Evolutionary conservation across 176 grass and related monocot genomes (phyloP), one percentile per base, ranked within the genome.

Genomic region (Avena sativa): DNA sequence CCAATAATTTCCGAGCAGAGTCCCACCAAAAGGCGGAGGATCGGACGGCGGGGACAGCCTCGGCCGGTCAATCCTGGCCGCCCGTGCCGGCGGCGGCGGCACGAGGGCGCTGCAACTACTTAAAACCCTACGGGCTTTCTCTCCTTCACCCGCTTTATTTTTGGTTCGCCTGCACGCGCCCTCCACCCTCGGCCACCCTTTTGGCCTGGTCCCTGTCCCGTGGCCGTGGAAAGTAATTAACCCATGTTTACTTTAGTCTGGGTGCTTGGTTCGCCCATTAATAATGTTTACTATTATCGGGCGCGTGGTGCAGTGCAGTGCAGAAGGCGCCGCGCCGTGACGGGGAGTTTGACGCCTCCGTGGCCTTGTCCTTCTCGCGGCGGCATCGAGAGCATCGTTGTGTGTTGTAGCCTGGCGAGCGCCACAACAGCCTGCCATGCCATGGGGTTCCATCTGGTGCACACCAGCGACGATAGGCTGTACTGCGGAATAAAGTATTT

Each of bases 41-140:
- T 89, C 81, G n/a, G 32, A 74, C 67, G 81, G 74, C n/a, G 65
- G 11, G 1, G 14, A 0, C 9, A 5, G 67, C 7, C 61, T 40
- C 7, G n/a, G 19, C 16, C 6, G 21, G 71, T 49, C 86, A 71
- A 86, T 91, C 90, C 6, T 2, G 77, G 23, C 86, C 86, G 63
- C 66, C 55, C 60, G 77, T 62, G 81, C n/a, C 65, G 89, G 80
- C 85, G 80, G 79, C 83, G 80, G 71, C 83, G 61, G 58, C 53
- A 78, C 47, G 78, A 10, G 70, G 57, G 32, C 2, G 52, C 73
- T n/a, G 1, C 17, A 1, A 17, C 20, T 26, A 84, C 34, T 47
- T 28, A 28, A 88, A 80, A 87, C 85, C 89, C 85, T 85, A 76
- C 69, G 43, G 68, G 48, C 57, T 51, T 53, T 21, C 67, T 0